Evolutionary conservation across 2,329 filamentous ascomycete species (phyloP), one percentile per base, ranked within the genome.

Genomic region (Sclerotinia spermophila): DNA sequence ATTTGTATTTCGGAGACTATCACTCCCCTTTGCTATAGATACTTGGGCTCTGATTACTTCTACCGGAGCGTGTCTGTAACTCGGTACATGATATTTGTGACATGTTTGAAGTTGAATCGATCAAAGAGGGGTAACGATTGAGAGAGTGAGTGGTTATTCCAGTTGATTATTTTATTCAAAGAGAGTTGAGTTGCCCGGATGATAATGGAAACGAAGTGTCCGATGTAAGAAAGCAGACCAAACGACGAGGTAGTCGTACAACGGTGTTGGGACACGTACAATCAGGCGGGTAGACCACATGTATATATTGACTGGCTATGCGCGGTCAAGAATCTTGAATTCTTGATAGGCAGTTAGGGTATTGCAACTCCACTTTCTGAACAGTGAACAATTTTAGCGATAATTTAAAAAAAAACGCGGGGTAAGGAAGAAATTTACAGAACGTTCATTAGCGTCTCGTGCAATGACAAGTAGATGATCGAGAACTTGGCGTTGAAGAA

Each of bases 171-270:
- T n/a, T 48, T 17, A 10, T 5, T n/a, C 3, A 17, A 10, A 17
- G 24, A 17, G 33, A 1, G 0, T 6, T 17, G 17, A 13, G 27
- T 27, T 27, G 27, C n/a, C 13, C 5, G 33, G 40, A 35, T 56
- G 30, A 35, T 35, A 35, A 8, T 3, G 30, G 0, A 1, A 4
- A 58, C 15, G 13, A 15, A n/a, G 13, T 0, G 2, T 8, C 15
- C 1, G 8, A 8, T n/a, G 1, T n/a, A n/a, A 17, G 24, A 40
- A 8, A 5, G 3, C 6, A n/a, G 33, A 2, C 1, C 3, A n/a
- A 35, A 38, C 2, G 24, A 59, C 1, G 6, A 40, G 24, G 6
- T 17, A 0, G 13, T 38, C 21, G 35, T 2, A 38, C n/a, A 59
- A 59, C n/a, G 21, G 11, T n/a, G 2, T 24, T 27, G n/a, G n/a